Evolutionary conservation across 176 grass and related monocot genomes (phyloP), one percentile per base, ranked within the genome.

Genomic region (Juncus effusus): DNA sequence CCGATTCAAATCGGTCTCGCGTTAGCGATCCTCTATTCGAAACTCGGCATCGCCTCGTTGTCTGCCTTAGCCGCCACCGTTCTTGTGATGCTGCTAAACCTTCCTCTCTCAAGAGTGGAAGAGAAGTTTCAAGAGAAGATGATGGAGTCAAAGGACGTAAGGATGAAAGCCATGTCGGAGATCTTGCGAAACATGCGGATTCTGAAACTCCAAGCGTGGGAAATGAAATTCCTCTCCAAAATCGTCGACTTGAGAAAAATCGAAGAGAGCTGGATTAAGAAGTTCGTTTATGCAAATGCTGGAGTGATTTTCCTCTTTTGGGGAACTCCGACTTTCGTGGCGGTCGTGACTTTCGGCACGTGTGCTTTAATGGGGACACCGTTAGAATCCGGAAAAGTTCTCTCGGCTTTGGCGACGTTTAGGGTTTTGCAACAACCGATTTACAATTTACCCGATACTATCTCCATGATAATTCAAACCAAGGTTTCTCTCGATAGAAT

Each of bases 201-300:
- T 81, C 87, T 96, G 55, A 96, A 90, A 12, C 54, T 90, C 36
- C 87, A 96, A 49, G 91, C 76, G 5, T 96, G 84, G 91, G 91
- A 96, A 42, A 96, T 90, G 91, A 90, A 81, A 44, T 96, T 96
- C 74, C 62, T 96, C 13, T 90, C 81, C 72, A 96, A 81, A 76
- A 96, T 90, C 52, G 56, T 70, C 3, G 76, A 87, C 16, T 60
- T 96, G 51, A 84, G 91, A 72, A 84, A 85, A 60, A 80, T 60
- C 0, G 87, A 96, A 76, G 41, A 35, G 0, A 90, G 67, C 56
- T 96, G 84, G 87, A 64, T 90, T 38, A 87, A 82, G 63, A 96
- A 85, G 55, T 76, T 80, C 39, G 62, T 85, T 3, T 96, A 96
- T 64, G 74, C 73, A 0, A 61, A 63, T 9, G 67, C 76, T 4